These are phyloP conservation scores for Fusarium proliferatum DNA, from an alignment of 2,329 filamentous ascomycete genomes.

Conservation along the genomic window DNA sequence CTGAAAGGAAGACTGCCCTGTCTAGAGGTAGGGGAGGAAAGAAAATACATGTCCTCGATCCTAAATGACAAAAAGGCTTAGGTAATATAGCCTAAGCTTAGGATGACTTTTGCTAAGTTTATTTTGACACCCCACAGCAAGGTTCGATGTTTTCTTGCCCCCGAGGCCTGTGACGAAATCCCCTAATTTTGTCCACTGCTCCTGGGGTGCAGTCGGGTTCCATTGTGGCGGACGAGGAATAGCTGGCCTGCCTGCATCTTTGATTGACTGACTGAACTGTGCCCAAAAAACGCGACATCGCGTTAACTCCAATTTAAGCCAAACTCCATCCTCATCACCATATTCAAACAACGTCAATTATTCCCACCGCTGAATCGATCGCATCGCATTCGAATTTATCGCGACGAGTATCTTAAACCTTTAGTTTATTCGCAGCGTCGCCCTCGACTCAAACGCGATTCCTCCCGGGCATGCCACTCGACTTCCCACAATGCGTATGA, in stretches of 20 bases:
- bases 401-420: not conserved
- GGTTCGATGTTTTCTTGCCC: too few relatives aligned
- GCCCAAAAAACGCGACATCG: constrained; percentile 40
- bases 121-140: too few relatives aligned
- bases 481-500: constrained; percentile 75
- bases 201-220: not conserved
- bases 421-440: not conserved
- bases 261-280: constrained; percentile 20
- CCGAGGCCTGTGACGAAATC: not conserved
- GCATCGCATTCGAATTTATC: constrained; percentile 11
- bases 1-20: not conserved
- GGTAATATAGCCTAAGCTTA: too few relatives aligned
- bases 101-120: too few relatives aligned
- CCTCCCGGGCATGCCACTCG: constrained; percentile 38
- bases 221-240: constrained; percentile 9
- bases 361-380: not conserved
- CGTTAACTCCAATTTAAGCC: constrained; percentile 34
- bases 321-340: constrained; percentile 21
- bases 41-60: too few relatives aligned
- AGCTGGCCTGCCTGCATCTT: constrained; percentile 25
- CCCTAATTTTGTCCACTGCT: not conserved
- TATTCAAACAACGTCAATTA: constrained; percentile 10
- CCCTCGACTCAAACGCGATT: constrained; percentile 16
- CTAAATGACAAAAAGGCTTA: too few relatives aligned
- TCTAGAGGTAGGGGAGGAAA: too few relatives aligned